Evolutionary conservation across 140 eudicot genomes (phyloP).

Genomic region (Oenanthe javanica): DNA sequence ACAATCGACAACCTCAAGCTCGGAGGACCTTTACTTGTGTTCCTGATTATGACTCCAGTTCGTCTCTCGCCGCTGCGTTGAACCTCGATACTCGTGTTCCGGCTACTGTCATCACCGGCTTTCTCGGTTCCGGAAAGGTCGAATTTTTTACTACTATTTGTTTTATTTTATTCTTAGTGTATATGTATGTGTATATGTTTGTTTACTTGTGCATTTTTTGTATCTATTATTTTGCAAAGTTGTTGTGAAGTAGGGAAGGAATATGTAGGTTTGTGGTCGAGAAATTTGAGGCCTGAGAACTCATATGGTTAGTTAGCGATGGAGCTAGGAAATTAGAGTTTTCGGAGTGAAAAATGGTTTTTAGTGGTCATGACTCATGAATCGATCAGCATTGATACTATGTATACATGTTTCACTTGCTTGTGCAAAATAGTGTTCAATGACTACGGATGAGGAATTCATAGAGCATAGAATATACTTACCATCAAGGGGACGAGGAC

Average conservation of each 20-base stretch:
- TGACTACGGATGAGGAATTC: neutral
- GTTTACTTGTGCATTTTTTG: no score
- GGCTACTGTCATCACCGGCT: slow-evolving; percentile 88
- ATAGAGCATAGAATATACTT: no score
- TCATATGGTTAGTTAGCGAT: no score
- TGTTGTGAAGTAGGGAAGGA: no score
- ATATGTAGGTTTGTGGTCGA: no score
- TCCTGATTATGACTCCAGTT: slow-evolving; percentile 29
- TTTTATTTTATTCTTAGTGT: no score
- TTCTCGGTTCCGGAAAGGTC: slow-evolving; percentile 97
- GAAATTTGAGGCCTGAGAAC: no score
- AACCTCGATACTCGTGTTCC: slow-evolving; percentile 72
- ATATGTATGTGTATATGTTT: no score
- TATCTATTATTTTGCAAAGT: neutral
- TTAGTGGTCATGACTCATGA: neutral
- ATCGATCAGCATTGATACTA: neutral
- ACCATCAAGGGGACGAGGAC: no score
- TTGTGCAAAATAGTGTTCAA: neutral
- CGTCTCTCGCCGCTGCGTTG: slow-evolving; percentile 51
- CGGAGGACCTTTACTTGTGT: slow-evolving; percentile 38
- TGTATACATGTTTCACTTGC: neutral
- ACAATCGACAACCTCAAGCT: slow-evolving; percentile 16
- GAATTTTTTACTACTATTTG: neutral
- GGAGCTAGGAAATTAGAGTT: no score
- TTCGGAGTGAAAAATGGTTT: no score